These are phyloP conservation scores for Daldinia sp. DNA, from an alignment of 2,329 filamentous ascomycete species.

Conservation along the genomic window DNA sequence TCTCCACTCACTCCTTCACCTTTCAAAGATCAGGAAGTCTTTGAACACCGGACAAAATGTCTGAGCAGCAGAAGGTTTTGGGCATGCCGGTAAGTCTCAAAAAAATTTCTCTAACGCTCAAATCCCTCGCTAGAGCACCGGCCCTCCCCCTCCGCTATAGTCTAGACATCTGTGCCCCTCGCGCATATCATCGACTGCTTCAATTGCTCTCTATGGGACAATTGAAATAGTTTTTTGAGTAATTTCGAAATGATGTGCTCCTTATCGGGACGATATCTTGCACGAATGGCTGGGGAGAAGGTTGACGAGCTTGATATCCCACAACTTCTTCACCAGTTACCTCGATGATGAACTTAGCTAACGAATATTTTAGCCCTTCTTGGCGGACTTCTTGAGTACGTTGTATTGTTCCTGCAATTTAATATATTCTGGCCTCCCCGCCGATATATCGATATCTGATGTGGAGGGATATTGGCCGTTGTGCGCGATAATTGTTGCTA, in stretches of 20 bases:
- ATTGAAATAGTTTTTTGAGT: conserved; percentile 14
- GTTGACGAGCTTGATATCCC: too few species aligned
- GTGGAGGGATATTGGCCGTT: neutral
- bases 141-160: conserved; percentile 14
- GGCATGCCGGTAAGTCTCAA: conserved; percentile 67
- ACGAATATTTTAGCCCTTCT: conserved; percentile 74
- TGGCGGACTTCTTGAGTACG: conserved; percentile 99
- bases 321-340: neutral
- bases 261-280: conserved; percentile 16
- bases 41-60: conserved; percentile 62
- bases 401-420: conserved; percentile 48
- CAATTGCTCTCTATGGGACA: conserved; percentile 33
- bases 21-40: conserved; percentile 51
- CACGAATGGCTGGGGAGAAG: conserved; percentile 5
- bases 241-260: conserved; percentile 14
- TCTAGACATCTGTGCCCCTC: conserved; percentile 34
- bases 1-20: conserved; percentile 69
- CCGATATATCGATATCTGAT: conserved; percentile 21
- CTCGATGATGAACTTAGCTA: conserved; percentile 44
- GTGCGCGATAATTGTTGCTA: conserved; percentile 29
- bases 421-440: conserved; percentile 10
- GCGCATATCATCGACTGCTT: conserved; percentile 34
- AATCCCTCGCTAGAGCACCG: conserved; percentile 33
- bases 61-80: conserved; percentile 66
- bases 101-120: conserved; percentile 16